Percentiles rank a stretch among this genome's conserved stretches.
Evolutionary conservation across 2,329 filamentous ascomycete genomes (phyloP).

Genomic region (Trichoderma oligosporum): DNA sequence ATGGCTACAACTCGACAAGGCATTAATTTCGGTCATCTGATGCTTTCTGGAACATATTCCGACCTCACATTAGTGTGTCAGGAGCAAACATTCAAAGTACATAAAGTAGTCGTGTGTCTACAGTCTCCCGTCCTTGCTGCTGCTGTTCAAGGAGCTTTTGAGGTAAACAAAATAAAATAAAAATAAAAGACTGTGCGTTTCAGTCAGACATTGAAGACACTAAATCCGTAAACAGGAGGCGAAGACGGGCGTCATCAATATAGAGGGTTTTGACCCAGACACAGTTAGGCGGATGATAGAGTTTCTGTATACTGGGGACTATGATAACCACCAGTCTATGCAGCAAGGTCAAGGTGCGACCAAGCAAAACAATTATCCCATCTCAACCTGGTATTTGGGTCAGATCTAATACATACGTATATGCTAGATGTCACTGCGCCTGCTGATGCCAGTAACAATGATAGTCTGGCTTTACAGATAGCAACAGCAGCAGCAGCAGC

Average conservation of each 20-base stretch:
- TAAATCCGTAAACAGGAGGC: conserved; percentile 20
- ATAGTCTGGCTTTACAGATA: not conserved
- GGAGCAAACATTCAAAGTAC: conserved; percentile 23
- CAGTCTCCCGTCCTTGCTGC: conserved; percentile 24
- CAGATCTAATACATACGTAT: no score
- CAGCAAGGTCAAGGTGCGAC: not conserved
- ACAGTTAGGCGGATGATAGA: conserved; percentile 24
- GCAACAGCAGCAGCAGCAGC: no score
- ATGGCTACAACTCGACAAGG: not conserved
- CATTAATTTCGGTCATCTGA: conserved; percentile 5
- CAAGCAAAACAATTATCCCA: no score
- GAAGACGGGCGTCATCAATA: conserved; percentile 17
- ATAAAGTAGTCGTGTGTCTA: conserved; percentile 23
- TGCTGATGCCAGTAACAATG: not conserved
- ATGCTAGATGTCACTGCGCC: not conserved
- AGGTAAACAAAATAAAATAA: conserved; percentile 22
- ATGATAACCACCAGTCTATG: conserved; percentile 10
- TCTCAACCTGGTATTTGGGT: no score
- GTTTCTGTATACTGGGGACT: conserved; percentile 25
- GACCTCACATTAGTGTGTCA: conserved; percentile 24
- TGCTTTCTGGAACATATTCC: conserved; percentile 22
- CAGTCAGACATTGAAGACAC: not conserved
- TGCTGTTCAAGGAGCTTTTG: conserved; percentile 18
- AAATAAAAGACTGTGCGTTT: not conserved
- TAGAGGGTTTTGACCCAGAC: conserved; percentile 20